A percentile compares a stretch with the other conserved stretches of the same genome.
Evolutionary conservation across 192 early-diverging fungal species (phyloP).

Genomic region (Umbelopsis vinacea): DNA sequence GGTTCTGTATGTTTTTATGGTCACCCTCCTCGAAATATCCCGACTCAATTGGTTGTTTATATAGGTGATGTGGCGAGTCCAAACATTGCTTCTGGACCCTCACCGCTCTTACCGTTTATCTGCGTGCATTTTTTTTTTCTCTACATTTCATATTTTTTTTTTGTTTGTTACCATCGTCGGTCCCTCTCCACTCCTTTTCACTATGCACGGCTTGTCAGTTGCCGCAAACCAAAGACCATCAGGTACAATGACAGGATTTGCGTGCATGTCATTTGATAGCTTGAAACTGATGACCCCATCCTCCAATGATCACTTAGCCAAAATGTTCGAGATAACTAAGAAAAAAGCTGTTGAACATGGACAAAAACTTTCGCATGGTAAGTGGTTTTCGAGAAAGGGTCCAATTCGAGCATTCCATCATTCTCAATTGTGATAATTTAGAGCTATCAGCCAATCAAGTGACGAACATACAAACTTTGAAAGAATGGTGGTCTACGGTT

Average conservation of each 20-base stretch:
- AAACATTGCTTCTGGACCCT: not conserved
- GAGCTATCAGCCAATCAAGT: not conserved
- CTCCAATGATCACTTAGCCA: not conserved
- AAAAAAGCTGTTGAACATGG: not conserved
- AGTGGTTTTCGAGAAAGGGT: not conserved
- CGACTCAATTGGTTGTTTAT: conserved; percentile 4
- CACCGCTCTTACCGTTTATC: not conserved
- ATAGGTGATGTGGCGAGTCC: conserved; percentile 10
- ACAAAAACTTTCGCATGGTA: not conserved
- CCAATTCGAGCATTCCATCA: not conserved
- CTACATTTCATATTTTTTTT: not conserved
- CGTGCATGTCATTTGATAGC: not conserved
- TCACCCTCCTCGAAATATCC: not conserved
- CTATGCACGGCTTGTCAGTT: not conserved
- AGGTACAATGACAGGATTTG: not conserved
- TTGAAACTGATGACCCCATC: no score
- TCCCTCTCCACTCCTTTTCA: not conserved
- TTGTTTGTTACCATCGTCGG: not conserved
- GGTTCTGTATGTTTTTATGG: not conserved
- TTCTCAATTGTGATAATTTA: no score
- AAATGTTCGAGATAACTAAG: not conserved
- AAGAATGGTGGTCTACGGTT: conserved; percentile 14
- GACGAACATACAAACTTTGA: not conserved
- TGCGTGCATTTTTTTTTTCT: not conserved
- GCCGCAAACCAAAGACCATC: not conserved